These are phyloP conservation scores for Pseudocercospora ulei DNA, from an alignment of 2,329 filamentous ascomycete genomes.

Conservation along the genomic window DNA sequence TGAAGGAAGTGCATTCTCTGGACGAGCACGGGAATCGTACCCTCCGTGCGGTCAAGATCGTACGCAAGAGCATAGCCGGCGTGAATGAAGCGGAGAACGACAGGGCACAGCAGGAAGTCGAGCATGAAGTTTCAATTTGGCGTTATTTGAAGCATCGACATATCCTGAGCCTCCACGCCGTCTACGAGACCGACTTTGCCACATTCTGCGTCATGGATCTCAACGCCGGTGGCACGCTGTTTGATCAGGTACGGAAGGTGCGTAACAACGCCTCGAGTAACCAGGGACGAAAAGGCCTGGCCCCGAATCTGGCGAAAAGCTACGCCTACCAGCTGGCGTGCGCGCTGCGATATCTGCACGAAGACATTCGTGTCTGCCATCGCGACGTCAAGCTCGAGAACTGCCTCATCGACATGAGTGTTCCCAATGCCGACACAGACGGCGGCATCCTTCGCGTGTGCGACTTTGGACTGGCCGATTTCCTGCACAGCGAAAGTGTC, in stretches of 20 bases:
- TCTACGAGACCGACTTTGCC: constrained; percentile 58
- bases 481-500: constrained; percentile 46
- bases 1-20: constrained; percentile 58
- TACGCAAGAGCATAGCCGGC: constrained; percentile 49
- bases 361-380: constrained; percentile 57
- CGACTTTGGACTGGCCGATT: constrained; percentile 62
- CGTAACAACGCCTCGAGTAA: constrained; percentile 33
- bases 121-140: constrained; percentile 60
- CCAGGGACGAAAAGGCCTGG: constrained; percentile 37
- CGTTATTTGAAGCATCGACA: constrained; percentile 54
- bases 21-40: constrained; percentile 43
- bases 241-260: constrained; percentile 51
- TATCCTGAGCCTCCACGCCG: constrained; percentile 52
- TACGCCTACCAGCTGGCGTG: constrained; percentile 56
- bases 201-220: constrained; percentile 59
- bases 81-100: constrained; percentile 55
- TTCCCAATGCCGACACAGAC: constrained; percentile 40
- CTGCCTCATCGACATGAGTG: constrained; percentile 51
- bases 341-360: constrained; percentile 56
- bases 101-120: constrained; percentile 55
- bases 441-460: constrained; percentile 53
- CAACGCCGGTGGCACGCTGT: constrained; percentile 55
- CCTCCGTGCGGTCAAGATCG: constrained; percentile 59
- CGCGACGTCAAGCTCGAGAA: constrained; percentile 62
- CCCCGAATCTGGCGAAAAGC: constrained; percentile 46